A percentile compares a stretch with the other conserved stretches of the same genome.
phyloP scores from a whole-genome alignment of 202 grass and related monocot species.

The Zizania palustris region DNA sequence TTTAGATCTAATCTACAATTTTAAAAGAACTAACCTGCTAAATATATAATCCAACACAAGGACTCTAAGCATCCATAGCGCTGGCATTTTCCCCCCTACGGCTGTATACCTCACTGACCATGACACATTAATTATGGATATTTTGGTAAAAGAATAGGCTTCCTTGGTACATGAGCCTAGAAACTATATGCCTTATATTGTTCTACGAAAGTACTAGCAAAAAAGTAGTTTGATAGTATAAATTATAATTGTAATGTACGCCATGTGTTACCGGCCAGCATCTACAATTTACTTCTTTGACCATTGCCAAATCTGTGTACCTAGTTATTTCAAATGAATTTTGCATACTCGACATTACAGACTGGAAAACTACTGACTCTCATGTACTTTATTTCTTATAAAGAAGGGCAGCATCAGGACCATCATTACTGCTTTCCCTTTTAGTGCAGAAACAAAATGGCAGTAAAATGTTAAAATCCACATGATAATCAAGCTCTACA shows the following conservation, averaged over 20 bases:
- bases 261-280: not conserved
- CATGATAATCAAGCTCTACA: not conserved
- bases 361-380: not conserved
- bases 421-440: not conserved
- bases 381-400: not conserved
- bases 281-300: conserved; percentile 11
- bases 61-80: too few relatives aligned
- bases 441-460: not conserved
- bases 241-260: not conserved
- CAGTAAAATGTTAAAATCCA: not conserved
- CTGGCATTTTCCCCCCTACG: too few relatives aligned
- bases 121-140: too few relatives aligned
- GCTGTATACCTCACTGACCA: too few relatives aligned
- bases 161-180: too few relatives aligned
- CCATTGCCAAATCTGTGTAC: not conserved
- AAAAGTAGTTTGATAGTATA: not conserved
- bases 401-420: not conserved
- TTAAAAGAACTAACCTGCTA: too few relatives aligned
- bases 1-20: too few relatives aligned
- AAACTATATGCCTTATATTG: too few relatives aligned
- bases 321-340: conserved; percentile 8
- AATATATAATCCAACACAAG: too few relatives aligned
- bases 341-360: not conserved
- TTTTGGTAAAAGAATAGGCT: too few relatives aligned
- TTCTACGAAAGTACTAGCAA: not conserved